Conservation (phyloP, 495 filamentous ascomycete genomes). For the Aspergillus homomorphus region DNA sequence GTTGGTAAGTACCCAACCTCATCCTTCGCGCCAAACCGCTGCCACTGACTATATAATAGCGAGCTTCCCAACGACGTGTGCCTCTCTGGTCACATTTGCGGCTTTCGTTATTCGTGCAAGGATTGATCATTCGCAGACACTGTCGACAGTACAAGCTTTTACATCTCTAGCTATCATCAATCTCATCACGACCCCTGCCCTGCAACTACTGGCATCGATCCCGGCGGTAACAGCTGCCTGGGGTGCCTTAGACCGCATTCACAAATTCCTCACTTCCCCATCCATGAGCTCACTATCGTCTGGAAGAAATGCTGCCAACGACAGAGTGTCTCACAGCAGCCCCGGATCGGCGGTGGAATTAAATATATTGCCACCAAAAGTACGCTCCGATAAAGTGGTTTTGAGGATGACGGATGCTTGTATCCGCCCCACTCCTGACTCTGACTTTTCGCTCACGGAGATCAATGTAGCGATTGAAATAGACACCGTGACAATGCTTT, state of each 20-base stretch:
- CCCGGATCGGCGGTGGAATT: neutral
- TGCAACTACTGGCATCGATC: constrained; percentile 39
- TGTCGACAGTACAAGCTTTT: constrained; percentile 37
- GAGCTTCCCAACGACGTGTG: constrained; percentile 30
- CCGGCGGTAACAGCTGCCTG: constrained; percentile 37
- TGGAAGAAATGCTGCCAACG: neutral
- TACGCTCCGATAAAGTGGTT: neutral
- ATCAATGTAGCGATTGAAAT: constrained; percentile 27
- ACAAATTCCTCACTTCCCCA: constrained; percentile 36
- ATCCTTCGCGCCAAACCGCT: neutral
- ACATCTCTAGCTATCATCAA: constrained; percentile 50
- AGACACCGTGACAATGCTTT: constrained; percentile 45
- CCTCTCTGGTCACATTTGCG: constrained; percentile 37
- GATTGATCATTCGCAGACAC: constrained; percentile 9
- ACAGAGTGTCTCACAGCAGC: neutral
- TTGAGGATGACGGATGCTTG: neutral
- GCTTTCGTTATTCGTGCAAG: constrained; percentile 25
- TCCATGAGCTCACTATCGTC: neutral
- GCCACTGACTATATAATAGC: constrained; percentile 16
- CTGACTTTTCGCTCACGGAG: neutral
- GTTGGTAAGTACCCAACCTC: neutral
- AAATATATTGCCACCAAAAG: neutral
- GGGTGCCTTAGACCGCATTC: constrained; percentile 48
- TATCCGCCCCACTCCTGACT: neutral
- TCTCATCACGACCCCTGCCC: constrained; percentile 42